Base-by-base conservation (phyloP, 2,329 filamentous ascomycete genomes). In the Orbilia javanica region DNA sequence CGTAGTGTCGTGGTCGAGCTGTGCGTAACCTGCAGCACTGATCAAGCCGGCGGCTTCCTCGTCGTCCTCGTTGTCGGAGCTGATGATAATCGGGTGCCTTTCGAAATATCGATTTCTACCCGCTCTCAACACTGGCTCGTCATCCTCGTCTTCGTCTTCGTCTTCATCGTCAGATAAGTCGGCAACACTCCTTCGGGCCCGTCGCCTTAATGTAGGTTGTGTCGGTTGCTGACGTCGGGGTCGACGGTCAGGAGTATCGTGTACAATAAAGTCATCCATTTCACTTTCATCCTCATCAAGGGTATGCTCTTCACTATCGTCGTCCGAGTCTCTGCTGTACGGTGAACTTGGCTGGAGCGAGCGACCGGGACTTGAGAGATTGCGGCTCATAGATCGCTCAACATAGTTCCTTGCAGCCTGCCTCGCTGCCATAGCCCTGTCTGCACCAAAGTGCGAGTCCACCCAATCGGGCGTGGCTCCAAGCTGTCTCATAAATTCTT, bases 191-290 rank as follows among this genome's bases (percentile, higher is more conserved):
- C 65, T 64, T 5, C 71, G 39, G 15, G 46, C n/a, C 53, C 63
- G 67, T 6, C 69, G 65, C 36, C 76, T 62, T 8, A 74, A 52
- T 34, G 77, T 81, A 60, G 75, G 65, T 25, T 20, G 34, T 39
- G 34, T 27, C 18, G 63, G 62, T 48, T 71, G 64, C 34, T 63
- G 74, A 22, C 71, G 67, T 48, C 68, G 62, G 18, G 42, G 52
- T 29, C 80, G 69, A n/a, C 69, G 79, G 48, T 81, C 80, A 25
- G 80, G 81, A 15, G 80, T 81, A 57, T 81, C 80, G 29, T 81
- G 80, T 44, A 79, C 81, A 46, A 81, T 79, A 79, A 81, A 81
- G 53, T 80, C 80, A 63, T 69, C 65, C 80, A 68, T 52, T 65
- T 81, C 74, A 36, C 74, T 78, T 15, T 78, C 74, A 6, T 78